These are phyloP conservation scores for Phalaenopsis aphrodite DNA, from an alignment of 106 monocot genomes.

Conservation along the genomic window DNA sequence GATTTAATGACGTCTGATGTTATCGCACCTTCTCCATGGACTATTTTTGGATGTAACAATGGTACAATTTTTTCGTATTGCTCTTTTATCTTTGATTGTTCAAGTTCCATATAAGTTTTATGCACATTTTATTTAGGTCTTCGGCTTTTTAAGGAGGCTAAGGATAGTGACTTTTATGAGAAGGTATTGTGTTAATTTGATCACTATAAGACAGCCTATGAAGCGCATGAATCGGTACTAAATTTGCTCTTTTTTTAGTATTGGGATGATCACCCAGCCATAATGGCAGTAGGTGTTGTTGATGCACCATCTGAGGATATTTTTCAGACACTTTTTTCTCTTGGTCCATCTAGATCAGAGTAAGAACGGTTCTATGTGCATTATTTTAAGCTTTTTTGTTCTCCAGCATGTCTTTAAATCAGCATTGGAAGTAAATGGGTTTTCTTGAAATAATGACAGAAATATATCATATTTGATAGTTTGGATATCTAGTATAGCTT, in stretches of 20 bases:
- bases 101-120: not conserved
- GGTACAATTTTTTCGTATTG: constrained; percentile 34
- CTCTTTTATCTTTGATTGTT: not conserved
- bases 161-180: constrained; percentile 62
- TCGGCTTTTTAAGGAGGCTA: constrained; percentile 86
- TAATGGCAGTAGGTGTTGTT: constrained; percentile 96
- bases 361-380: constrained; percentile 23
- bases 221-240: constrained; percentile 2
- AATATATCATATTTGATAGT: not conserved
- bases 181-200: constrained; percentile 43
- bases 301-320: constrained; percentile 87
- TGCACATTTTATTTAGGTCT: constrained; percentile 39
- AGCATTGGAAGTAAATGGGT: not conserved
- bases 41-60: constrained; percentile 94
- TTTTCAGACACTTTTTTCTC: constrained; percentile 82
- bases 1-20: constrained; percentile 86
- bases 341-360: constrained; percentile 95
- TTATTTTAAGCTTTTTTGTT: not conserved
- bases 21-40: constrained; percentile 92
- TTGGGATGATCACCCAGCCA: constrained; percentile 96
- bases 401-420: not conserved
- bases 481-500: not conserved
- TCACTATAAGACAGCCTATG: not conserved
- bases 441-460: not conserved
- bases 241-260: constrained; percentile 29